These are phyloP conservation scores for Phenoliferia sp. DNA, from an alignment of 1,284 basidiomycete species.

Conservation along the genomic window DNA sequence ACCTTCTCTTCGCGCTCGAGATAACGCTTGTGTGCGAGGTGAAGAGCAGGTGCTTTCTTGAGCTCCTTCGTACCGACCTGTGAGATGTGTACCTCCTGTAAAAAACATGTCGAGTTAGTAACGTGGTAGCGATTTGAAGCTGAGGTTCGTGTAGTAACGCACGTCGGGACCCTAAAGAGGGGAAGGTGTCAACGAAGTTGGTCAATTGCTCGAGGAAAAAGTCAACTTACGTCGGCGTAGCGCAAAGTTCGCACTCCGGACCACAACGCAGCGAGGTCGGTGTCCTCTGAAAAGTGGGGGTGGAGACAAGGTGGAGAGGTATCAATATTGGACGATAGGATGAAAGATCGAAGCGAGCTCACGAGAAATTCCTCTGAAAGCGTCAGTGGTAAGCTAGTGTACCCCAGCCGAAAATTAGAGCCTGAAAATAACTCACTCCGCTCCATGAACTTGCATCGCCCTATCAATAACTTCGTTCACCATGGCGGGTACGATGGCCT, in stretches of 20 bases:
- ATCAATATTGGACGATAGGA: too few species aligned
- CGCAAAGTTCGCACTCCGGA: slow-evolving; percentile 79
- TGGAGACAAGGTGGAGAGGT: neutral
- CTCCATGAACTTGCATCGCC: slow-evolving; percentile 90
- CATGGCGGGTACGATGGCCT: slow-evolving; percentile 91
- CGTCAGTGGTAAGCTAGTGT: neutral
- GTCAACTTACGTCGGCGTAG: slow-evolving; percentile 51
- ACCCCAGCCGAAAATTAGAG: neutral
- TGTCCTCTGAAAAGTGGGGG: slow-evolving; percentile 54
- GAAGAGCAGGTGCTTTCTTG: slow-evolving; percentile 7
- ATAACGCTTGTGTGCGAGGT: neutral
- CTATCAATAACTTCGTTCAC: slow-evolving; percentile 83
- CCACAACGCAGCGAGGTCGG: slow-evolving; percentile 70
- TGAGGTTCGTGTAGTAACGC: neutral
- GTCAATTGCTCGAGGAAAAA: slow-evolving; percentile 44
- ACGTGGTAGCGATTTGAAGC: neutral
- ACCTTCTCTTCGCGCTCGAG: slow-evolving; percentile 2
- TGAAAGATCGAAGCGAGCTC: neutral
- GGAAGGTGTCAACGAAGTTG: slow-evolving; percentile 37
- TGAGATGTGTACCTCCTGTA: slow-evolving; percentile 91
- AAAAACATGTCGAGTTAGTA: neutral
- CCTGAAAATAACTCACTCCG: slow-evolving; percentile 51
- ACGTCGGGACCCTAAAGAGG: neutral
- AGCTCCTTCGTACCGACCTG: slow-evolving; percentile 54
- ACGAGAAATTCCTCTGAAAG: slow-evolving; percentile 60